Base-by-base conservation (phyloP, 2,329 filamentous ascomycete genomes). In the Verticillium isaacii region DNA sequence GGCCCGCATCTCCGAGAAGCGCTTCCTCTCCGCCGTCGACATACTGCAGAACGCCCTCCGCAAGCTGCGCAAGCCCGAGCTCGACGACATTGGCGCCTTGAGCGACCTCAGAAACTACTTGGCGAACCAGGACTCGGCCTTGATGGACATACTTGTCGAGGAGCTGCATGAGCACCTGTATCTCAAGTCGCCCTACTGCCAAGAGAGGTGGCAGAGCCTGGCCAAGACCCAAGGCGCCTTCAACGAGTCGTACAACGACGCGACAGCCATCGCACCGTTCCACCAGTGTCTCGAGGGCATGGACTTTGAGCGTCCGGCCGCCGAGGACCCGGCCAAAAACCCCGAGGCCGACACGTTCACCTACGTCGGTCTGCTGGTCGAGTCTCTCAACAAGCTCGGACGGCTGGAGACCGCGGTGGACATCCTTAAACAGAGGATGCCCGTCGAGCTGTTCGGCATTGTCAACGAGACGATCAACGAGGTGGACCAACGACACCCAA, bases 81-180 rank as follows among this genome's bases (percentile, higher is more conserved):
- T 99, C 72, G 93, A 97, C 70, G 89, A 90, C 39, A 97, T 99
- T 66, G 93, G 93, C 1, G 94, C 93, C 8, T 79, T 99, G 68
- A 88, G 86, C 62, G 95, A 99, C 68, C 77, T 99, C 66, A 86
- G 92, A 61, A 88, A 88, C 69, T 98, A 98, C 71, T 86, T 99
- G 62, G 88, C 88, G 63, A 98, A 97, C 71, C 96, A 99, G 73
- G 95, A 99, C 77, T 91, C 89, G 32, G 86, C 92, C 0, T 78
- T 99, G 65, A 94, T 94, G 71, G 95, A 99, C 71, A 98, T 98
- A 60, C 75, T 99, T 61, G 88, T 98, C n/a, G 95, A 99, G 73
- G 95, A 99, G 75, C 81, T 99, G 37, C 95, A 99, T 72, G 95
- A 96, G 73, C 95, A 99, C 76, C 82, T 99, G 4, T 99, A 99